phyloP scores from a whole-genome alignment of 2,329 filamentous ascomycete genomes.

The Mycosphaerella arachidis region DNA sequence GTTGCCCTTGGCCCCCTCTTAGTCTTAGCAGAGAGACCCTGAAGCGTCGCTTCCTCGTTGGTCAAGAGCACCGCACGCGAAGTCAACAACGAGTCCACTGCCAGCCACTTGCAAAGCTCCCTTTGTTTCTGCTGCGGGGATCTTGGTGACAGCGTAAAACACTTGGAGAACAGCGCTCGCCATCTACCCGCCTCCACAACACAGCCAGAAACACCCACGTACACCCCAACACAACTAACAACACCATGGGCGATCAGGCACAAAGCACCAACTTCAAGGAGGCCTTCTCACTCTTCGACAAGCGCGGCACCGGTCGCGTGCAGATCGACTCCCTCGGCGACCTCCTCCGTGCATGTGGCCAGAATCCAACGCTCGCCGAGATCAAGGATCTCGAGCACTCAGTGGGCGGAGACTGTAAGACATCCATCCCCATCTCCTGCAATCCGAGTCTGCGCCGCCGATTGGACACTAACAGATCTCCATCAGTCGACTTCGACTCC shows the following conservation, averaged over 20 bases:
- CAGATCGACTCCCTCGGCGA: constrained; percentile 82
- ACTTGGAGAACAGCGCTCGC: neutral
- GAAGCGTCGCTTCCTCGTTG: neutral
- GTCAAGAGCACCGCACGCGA: neutral
- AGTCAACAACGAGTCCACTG: constrained; percentile 1
- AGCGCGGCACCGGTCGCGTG: constrained; percentile 94
- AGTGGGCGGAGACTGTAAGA: constrained; percentile 86
- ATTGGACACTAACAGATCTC: constrained; percentile 3
- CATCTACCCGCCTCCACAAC: neutral
- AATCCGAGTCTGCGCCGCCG: neutral
- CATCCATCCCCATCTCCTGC: neutral
- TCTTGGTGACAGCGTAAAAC: neutral
- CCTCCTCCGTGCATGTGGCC: constrained; percentile 89
- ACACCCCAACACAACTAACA: neutral
- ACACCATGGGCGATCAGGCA: constrained; percentile 47
- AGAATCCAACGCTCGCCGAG: constrained; percentile 94
- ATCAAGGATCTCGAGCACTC: constrained; percentile 88
- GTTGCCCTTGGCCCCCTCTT: neutral
- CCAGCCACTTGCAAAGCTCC: neutral
- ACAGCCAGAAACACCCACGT: neutral
- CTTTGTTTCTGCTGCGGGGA: neutral
- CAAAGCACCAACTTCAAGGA: constrained; percentile 99
- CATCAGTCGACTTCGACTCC: constrained; percentile 91
- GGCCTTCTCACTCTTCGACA: constrained; percentile 99
- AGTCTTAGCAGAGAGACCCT: neutral